Conservation (phyloP, 208 protist species). For the Polymyxa betae region DNA sequence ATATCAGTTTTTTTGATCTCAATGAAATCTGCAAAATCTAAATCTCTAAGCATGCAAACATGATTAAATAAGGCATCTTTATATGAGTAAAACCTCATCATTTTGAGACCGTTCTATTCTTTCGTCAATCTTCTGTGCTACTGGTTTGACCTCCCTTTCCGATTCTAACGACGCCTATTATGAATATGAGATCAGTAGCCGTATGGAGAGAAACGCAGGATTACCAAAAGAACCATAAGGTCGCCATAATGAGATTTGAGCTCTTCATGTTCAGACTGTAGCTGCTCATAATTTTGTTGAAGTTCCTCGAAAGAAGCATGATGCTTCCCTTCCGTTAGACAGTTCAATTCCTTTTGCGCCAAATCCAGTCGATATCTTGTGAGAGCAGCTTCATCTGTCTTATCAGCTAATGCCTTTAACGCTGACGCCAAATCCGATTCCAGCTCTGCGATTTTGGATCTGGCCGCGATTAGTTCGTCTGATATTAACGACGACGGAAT, state of each 20-base stretch:
- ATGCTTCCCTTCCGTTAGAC: background rate
- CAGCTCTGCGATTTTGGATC: slow-evolving; percentile 26
- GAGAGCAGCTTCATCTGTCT: slow-evolving; percentile 24
- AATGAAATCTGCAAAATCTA: no score
- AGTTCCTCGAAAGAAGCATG: background rate
- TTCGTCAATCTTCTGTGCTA: no score
- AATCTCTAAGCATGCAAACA: no score
- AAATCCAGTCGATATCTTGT: slow-evolving; percentile 29
- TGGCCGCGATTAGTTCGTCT: slow-evolving; percentile 43
- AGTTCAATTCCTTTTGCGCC: slow-evolving; percentile 4
- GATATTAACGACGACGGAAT: slow-evolving; percentile 33
- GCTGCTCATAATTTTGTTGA: no score
- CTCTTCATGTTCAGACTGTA: background rate
- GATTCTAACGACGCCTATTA: no score
- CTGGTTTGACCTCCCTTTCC: no score
- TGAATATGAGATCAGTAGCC: no score
- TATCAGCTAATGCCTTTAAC: background rate
- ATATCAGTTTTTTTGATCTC: no score
- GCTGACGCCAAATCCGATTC: background rate
- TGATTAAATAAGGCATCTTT: no score
- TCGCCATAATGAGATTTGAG: background rate
- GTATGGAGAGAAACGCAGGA: no score
- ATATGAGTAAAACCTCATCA: no score
- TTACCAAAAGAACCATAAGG: background rate
- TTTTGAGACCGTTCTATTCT: no score